These are phyloP conservation scores for Ambrosia artemisiifolia DNA, from an alignment of 129 eudicot genomes.

Conservation along the genomic window DNA sequence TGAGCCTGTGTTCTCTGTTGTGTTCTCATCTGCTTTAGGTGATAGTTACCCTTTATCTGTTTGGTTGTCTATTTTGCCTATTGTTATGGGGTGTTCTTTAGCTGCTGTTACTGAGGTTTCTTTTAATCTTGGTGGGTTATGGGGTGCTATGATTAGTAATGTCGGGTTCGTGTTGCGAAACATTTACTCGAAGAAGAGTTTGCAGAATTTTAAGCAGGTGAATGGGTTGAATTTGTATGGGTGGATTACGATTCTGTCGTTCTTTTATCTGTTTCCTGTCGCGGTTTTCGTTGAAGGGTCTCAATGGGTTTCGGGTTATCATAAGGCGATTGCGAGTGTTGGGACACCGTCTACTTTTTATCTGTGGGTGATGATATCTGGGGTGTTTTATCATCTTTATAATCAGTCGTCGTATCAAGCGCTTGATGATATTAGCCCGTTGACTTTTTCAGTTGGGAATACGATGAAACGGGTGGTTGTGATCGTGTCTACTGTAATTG, in stretches of 20 bases:
- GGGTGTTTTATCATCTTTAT: conserved; percentile 90
- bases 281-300: conserved; percentile 91
- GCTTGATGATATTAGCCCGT: conserved; percentile 93
- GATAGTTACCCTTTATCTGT: conserved; percentile 69
- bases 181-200: conserved; percentile 86
- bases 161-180: conserved; percentile 88
- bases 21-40: conserved; percentile 79
- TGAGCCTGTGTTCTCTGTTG: conserved; percentile 84
- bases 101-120: conserved; percentile 98
- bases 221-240: conserved; percentile 93
- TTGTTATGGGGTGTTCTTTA: conserved; percentile 88
- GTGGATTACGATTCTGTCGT: conserved; percentile 73
- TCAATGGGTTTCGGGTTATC: conserved; percentile 91
- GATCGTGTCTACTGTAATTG: conserved; percentile 76
- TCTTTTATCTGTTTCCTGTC: conserved; percentile 79
- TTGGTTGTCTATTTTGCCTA: conserved; percentile 87
- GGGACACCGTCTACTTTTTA: conserved; percentile 71
- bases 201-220: conserved; percentile 87
- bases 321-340: conserved; percentile 69
- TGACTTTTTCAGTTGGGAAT: conserved; percentile 89
- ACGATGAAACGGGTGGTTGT: conserved; percentile 99
- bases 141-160: conserved; percentile 97
- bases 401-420: conserved; percentile 95
- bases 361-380: conserved; percentile 83
- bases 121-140: conserved; percentile 84